phyloP scores from a whole-genome alignment of 1,284 basidiomycete genomes.

The Rhodotorula glutinis region DNA sequence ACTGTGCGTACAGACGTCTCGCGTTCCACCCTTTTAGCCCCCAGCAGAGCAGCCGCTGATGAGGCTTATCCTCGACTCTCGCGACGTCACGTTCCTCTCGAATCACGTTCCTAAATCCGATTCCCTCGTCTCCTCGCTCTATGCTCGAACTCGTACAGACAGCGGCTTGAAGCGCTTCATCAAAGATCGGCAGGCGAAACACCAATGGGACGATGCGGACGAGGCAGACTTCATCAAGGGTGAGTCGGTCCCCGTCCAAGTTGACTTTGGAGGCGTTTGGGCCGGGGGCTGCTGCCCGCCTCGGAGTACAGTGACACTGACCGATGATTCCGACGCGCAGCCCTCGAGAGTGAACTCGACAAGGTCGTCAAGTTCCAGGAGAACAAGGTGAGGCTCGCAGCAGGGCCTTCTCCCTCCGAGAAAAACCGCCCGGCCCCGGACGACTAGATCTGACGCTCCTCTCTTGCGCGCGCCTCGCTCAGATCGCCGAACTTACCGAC shows the following conservation, averaged over 20 bases:
- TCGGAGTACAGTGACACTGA: too few species aligned
- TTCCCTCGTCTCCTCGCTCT: too few species aligned
- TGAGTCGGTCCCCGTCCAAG: conserved; percentile 17
- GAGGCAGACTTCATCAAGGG: conserved; percentile 74
- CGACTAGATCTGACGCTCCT: not conserved
- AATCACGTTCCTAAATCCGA: not conserved
- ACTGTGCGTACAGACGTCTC: conserved; percentile 37
- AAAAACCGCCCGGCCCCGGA: too few species aligned
- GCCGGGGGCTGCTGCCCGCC: too few species aligned
- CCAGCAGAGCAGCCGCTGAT: too few species aligned
- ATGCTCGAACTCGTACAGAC: conserved; percentile 44
- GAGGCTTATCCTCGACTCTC: not conserved
- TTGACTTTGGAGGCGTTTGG: too few species aligned
- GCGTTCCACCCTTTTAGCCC: too few species aligned
- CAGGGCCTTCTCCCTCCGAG: too few species aligned
- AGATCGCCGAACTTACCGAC: conserved; percentile 77
- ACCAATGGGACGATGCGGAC: conserved; percentile 72
- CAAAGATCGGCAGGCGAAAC: conserved; percentile 63
- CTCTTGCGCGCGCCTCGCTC: not conserved
- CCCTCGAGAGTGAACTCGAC: conserved; percentile 79
- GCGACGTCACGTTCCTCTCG: not conserved
- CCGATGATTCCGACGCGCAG: not conserved
- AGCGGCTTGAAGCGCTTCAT: conserved; percentile 76
- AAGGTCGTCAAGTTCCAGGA: conserved; percentile 97
- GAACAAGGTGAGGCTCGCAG: conserved; percentile 62